Conservation (phyloP, 1,139 yeast species). For the Lizanozyma gosingica region DNA sequence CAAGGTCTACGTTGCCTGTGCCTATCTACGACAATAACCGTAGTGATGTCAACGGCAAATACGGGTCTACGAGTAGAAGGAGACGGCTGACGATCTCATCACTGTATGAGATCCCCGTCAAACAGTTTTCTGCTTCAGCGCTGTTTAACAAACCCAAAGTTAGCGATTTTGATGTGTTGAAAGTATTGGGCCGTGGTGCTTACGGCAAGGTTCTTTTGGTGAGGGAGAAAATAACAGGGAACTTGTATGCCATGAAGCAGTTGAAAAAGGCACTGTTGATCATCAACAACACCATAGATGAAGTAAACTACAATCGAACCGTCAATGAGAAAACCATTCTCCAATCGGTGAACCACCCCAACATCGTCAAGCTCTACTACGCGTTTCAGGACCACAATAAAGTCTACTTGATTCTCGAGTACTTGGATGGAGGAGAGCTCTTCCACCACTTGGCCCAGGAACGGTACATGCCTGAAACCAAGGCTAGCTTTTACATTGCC, state of each 20-base stretch:
- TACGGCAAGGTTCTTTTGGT: constrained; percentile 35
- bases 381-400: constrained; percentile 27
- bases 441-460: constrained; percentile 30
- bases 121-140: constrained; percentile 14
- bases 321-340: constrained; percentile 35
- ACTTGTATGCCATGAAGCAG: constrained; percentile 33
- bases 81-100: constrained; percentile 13
- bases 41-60: not conserved
- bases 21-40: not conserved
- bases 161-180: constrained; percentile 14
- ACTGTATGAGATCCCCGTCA: constrained; percentile 17
- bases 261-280: constrained; percentile 18
- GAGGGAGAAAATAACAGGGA: constrained; percentile 23
- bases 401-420: constrained; percentile 25
- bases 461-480: constrained; percentile 28
- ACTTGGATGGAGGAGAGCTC: constrained; percentile 28
- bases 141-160: constrained; percentile 12
- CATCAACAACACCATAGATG: constrained; percentile 1
- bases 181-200: constrained; percentile 35
- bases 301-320: constrained; percentile 29
- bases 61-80: too few species aligned
- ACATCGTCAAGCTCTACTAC: constrained; percentile 25
- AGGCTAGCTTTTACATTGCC: constrained; percentile 29
- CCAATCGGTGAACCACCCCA: constrained; percentile 29
- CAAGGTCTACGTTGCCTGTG: not conserved